Conservation (phyloP, 495 filamentous ascomycete genomes). For the Xylaria longipes region DNA sequence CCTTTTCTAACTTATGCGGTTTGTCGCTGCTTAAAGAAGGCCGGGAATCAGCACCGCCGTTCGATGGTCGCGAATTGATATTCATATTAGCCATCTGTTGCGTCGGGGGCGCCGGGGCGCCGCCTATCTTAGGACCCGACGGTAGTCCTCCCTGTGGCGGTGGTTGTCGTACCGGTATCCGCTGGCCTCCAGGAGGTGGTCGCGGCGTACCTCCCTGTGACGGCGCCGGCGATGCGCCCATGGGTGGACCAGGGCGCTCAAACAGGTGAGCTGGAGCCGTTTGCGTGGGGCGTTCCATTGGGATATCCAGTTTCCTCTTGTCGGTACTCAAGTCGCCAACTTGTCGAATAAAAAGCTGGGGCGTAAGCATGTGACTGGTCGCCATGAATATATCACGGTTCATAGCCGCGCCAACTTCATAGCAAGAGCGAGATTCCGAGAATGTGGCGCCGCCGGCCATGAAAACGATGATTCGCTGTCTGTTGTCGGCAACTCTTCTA, state of each 20-base stretch:
- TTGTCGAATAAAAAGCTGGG: conserved; percentile 79
- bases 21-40: conserved; percentile 50
- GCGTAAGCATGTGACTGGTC: conserved; percentile 90
- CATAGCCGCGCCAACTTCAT: conserved; percentile 75
- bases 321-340: conserved; percentile 78
- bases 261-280: conserved; percentile 86
- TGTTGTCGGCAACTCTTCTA: conserved; percentile 74
- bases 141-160: conserved; percentile 38
- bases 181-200: conserved; percentile 43
- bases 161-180: conserved; percentile 35
- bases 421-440: conserved; percentile 85
- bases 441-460: conserved; percentile 96
- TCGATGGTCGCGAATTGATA: conserved; percentile 48
- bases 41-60: conserved; percentile 35
- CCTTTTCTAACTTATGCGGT: conserved; percentile 60
- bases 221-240: conserved; percentile 43
- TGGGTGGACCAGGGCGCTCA: conserved; percentile 69
- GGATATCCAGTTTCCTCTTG: conserved; percentile 76
- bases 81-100: conserved; percentile 65
- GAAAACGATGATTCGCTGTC: conserved; percentile 92
- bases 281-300: conserved; percentile 78
- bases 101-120: conserved; percentile 56
- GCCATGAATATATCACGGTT: conserved; percentile 85
- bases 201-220: conserved; percentile 18
- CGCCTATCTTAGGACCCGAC: conserved; percentile 32